A percentile compares a stretch with the other conserved stretches of the same genome.
Evolutionary conservation across 768 basidiomycete species (phyloP).

Genomic region (Lyophyllum decastes): DNA sequence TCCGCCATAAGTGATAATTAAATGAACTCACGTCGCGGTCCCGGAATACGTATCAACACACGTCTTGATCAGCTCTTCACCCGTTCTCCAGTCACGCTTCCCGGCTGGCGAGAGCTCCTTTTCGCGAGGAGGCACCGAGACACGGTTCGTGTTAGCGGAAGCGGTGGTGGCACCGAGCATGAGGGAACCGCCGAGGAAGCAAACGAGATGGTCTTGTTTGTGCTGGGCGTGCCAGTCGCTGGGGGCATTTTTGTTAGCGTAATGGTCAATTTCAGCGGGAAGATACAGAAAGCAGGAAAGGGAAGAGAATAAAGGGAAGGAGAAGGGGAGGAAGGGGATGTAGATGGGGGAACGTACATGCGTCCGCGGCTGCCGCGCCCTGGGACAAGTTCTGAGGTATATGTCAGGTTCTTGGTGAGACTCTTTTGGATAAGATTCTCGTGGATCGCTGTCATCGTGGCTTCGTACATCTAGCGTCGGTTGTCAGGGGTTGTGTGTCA

Average conservation of each 20-base stretch:
- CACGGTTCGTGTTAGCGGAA: constrained; percentile 46
- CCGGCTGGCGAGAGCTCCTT: constrained; percentile 60
- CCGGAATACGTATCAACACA: constrained; percentile 80
- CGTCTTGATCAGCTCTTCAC: constrained; percentile 80
- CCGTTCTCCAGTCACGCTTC: constrained; percentile 81
- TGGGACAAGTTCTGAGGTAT: constrained; percentile 83
- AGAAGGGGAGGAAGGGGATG: neutral
- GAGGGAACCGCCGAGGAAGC: constrained; percentile 91
- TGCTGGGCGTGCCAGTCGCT: constrained; percentile 73
- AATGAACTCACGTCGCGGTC: constrained; percentile 68
- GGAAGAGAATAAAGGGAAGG: neutral
- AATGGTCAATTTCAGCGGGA: neutral
- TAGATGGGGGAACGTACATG: constrained; percentile 34
- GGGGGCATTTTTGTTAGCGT: neutral
- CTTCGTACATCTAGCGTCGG: constrained; percentile 76
- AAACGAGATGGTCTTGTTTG: constrained; percentile 96
- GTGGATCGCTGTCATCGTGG: constrained; percentile 82
- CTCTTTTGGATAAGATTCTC: constrained; percentile 70
- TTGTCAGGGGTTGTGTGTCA: neutral
- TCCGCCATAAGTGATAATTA: neutral
- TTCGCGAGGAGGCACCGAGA: constrained; percentile 67
- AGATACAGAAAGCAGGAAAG: neutral
- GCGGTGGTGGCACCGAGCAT: constrained; percentile 83
- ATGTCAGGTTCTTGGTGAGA: constrained; percentile 55
- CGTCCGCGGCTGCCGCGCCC: constrained; percentile 36